Conservation (phyloP, 305 asterid species). For the Vinca major region DNA sequence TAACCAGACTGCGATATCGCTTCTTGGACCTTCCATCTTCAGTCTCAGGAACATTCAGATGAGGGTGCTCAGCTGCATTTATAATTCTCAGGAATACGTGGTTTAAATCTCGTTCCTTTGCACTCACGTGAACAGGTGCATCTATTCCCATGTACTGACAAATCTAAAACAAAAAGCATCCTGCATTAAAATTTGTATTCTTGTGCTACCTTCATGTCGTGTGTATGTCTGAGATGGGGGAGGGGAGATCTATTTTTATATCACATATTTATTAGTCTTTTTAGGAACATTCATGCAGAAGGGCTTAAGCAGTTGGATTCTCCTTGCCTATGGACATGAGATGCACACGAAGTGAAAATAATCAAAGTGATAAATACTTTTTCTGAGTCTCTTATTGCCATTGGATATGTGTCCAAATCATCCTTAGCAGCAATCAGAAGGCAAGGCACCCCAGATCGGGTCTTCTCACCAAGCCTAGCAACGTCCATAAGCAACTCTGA, state of each 20-base stretch:
- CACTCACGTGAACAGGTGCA: constrained; percentile 75
- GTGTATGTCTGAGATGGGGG: not conserved
- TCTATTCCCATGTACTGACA: constrained; percentile 79
- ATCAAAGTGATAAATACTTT: constrained; percentile 36
- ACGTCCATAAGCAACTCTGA: constrained; percentile 64
- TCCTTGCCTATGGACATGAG: constrained; percentile 4
- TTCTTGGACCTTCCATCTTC: constrained; percentile 65
- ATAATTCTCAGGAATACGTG: constrained; percentile 69
- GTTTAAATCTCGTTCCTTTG: constrained; percentile 72
- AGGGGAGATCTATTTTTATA: not conserved
- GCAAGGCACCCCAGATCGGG: constrained; percentile 73
- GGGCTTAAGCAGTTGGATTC: not conserved
- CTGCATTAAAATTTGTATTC: not conserved
- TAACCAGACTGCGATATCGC: constrained; percentile 49
- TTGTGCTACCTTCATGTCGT: not conserved
- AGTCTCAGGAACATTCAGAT: constrained; percentile 84
- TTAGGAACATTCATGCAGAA: not conserved
- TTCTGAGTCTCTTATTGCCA: constrained; percentile 58
- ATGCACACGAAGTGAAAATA: constrained; percentile 9
- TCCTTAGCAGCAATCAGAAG: constrained; percentile 79
- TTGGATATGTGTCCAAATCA: constrained; percentile 57
- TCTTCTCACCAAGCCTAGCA: constrained; percentile 76
- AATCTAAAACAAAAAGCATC: constrained; percentile 35
- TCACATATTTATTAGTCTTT: not conserved
- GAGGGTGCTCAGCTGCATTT: constrained; percentile 77